Base-by-base conservation (phyloP, 352 stramenopile genomes). In the Phytophthora chlamydospora region DNA sequence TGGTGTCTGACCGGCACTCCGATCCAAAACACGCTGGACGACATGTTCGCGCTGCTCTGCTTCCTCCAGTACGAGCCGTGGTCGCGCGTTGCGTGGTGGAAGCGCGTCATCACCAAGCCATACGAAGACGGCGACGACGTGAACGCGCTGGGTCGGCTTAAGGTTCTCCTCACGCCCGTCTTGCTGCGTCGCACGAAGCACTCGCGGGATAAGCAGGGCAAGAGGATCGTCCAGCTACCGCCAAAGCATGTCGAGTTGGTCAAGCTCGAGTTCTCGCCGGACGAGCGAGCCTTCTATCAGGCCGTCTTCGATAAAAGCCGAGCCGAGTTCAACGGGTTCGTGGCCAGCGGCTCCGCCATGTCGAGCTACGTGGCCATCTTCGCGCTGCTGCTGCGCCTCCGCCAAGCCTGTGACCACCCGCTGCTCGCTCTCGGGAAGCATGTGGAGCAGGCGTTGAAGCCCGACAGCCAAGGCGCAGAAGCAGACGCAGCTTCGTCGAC, bases 1-100 rank as follows among this genome's bases (percentile, higher is more conserved):
- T 97, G 91, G 91, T 96, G 89, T 62, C 64, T 97, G n/a, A 97
- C 88, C 6, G 91, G 91, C 19, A 97, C 91, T 17, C 91, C 91
- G 2, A 81, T 97, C 19, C 89, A 97, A 61, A 97, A 97, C 57
- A 84, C 76, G 7, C 70, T 97, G 3, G 83, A 93, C 27, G 91
- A 97, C 49, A 68, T 97, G 21, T 95, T 94, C 38, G 83, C 88
- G 2, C 67, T 97, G 21, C 71, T 97, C 12, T 78, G 73, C 44
- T 97, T 97, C 51, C 71, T 96, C 6, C 69, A 83, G 55, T 94
- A 95, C 66, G 60, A 93, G 55, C 91, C 91, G 10, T 97, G 90
- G 90, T 89, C 76, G 40, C 80, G 83, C 24, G 58, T 80, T 42
- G 73, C 79, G 17, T 96, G 83, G 85, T 97, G 89, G 89, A 89